These are phyloP conservation scores for Lachnellula hyalina DNA, from an alignment of 2,329 filamentous ascomycete genomes.

Conservation along the genomic window DNA sequence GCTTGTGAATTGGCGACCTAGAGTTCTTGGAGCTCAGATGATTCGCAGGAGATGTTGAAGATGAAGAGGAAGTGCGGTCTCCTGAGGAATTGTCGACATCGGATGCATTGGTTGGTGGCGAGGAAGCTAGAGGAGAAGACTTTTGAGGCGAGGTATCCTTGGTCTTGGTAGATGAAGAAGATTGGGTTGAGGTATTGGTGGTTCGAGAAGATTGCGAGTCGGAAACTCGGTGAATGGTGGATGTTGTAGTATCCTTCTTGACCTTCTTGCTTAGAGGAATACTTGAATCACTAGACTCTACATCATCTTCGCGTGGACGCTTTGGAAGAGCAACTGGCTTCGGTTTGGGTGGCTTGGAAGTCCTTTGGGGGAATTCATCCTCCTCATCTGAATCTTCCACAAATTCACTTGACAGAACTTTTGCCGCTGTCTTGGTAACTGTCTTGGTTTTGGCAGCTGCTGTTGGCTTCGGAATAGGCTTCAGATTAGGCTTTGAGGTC, in stretches of 20 bases:
- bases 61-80: slow-evolving; percentile 25
- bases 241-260: slow-evolving; percentile 24
- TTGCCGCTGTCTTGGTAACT: slow-evolving; percentile 24
- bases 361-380: slow-evolving; percentile 9
- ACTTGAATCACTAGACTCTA: slow-evolving; percentile 26
- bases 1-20: slow-evolving; percentile 28
- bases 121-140: slow-evolving; percentile 61
- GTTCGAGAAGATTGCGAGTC: slow-evolving; percentile 45
- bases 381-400: slow-evolving; percentile 31
- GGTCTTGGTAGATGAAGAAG: slow-evolving; percentile 29
- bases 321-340: slow-evolving; percentile 37
- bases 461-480: slow-evolving; percentile 21
- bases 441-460: slow-evolving; percentile 21
- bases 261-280: slow-evolving; percentile 30
- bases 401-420: slow-evolving; percentile 29
- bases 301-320: slow-evolving; percentile 43
- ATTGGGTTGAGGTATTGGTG: slow-evolving; percentile 37
- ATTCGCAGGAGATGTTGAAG: slow-evolving; percentile 22
- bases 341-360: slow-evolving; percentile 34
- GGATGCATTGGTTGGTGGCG: slow-evolving; percentile 60
- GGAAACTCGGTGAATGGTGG: slow-evolving; percentile 29
- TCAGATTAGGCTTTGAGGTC: slow-evolving; percentile 12
- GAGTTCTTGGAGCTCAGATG: slow-evolving; percentile 16
- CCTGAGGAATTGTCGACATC: slow-evolving; percentile 45
- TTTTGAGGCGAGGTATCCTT: slow-evolving; percentile 55